Evolutionary conservation across 306 rosid genomes (phyloP), one percentile per base, ranked within the genome.

Genomic region (Vigna reflexopilosa): DNA sequence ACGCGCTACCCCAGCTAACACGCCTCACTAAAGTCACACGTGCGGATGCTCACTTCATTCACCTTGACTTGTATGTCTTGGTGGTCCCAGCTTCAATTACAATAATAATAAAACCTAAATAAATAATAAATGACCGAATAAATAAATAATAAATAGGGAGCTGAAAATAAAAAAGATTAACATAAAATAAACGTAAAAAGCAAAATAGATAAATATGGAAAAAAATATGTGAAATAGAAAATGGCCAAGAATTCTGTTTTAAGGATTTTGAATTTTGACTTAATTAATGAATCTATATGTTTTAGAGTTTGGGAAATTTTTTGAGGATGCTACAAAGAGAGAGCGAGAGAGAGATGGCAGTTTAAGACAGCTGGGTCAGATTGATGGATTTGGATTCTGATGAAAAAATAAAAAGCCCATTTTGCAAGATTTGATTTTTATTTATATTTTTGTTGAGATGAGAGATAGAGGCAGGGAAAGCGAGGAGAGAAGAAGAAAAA

Each of bases 381-480:
- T 87, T 61, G 73, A 73, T 87, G 80, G 76, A 78, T 87, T 84
- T 75, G 19, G 74, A 82, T 78, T 72, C 68, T 83, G 59, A 57
- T 22, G 22, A 63, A 17, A 69, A 28, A 47, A 45, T 54, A 14
- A 34, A 78, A 71, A 17, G 40, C 68, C 55, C 34, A 24, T 54
- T 54, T 40, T 58, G n/a, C 7, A 19, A 58, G 28, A 34, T 70
- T 86, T 86, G 19, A 5, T 4, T 49, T 34, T 76, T 51, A 3
- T 16, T 74, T 24, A 51, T 44, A 6, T 51, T 57, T 45, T 55
- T 67, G 10, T 57, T 71, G 65, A 75, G 84, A 81, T 87, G 86
- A 83, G 19, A 77, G 70, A 66, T 82, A 84, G 19, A 77, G 71
- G 71, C 55, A 74, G 62, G 61, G 70, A 61, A 68, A 71, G 72